phyloP scores from a whole-genome alignment of 257 asterid species.

The Marsdenia floribunda region DNA sequence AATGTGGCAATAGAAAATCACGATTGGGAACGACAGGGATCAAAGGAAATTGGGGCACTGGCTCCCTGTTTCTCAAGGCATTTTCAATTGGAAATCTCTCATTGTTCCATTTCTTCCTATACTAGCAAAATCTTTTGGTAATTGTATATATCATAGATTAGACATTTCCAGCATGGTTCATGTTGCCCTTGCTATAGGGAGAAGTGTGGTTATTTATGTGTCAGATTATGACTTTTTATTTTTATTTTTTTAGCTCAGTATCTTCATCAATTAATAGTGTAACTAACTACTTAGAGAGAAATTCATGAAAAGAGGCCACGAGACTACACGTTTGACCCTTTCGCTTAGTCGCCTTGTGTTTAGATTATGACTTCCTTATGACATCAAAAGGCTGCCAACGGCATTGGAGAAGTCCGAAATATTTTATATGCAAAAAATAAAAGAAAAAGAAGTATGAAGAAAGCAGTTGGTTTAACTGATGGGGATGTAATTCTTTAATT shows the following conservation, averaged over 20 bases:
- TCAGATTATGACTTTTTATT: too few relatives aligned
- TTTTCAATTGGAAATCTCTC: background rate
- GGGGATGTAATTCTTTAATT: background rate
- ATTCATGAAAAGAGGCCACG: too few relatives aligned
- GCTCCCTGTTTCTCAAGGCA: background rate
- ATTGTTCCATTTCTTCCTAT: background rate
- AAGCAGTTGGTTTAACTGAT: background rate
- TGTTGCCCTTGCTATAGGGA: background rate
- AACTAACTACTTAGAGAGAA: too few relatives aligned
- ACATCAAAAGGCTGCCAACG: too few relatives aligned
- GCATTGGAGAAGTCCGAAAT: background rate
- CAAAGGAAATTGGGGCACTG: background rate
- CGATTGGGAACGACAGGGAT: background rate
- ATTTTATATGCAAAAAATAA: background rate
- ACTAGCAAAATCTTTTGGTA: background rate
- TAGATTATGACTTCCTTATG: too few relatives aligned
- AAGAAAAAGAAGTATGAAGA: background rate
- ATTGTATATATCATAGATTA: background rate
- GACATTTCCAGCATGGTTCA: background rate
- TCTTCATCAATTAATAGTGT: too few relatives aligned
- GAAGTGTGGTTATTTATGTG: too few relatives aligned
- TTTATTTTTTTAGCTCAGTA: too few relatives aligned
- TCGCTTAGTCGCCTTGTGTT: too few relatives aligned
- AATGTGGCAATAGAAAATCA: background rate
- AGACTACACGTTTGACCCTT: too few relatives aligned